These are phyloP conservation scores for Neofusicoccum sp. DNA, from an alignment of 2,329 filamentous ascomycete genomes.

Conservation along the genomic window DNA sequence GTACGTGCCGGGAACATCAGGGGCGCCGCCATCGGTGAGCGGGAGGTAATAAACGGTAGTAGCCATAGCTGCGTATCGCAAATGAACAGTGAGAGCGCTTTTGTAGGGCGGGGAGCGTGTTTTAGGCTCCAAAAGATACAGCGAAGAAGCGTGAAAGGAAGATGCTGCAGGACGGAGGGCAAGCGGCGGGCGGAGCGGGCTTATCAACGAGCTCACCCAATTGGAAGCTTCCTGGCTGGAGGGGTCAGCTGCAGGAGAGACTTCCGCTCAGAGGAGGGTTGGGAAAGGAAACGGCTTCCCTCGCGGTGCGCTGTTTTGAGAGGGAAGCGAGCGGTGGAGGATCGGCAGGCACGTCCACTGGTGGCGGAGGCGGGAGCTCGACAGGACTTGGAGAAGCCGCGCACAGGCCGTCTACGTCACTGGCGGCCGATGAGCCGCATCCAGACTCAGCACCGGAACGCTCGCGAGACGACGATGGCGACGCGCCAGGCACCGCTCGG, in stretches of 20 bases:
- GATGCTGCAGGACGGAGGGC: not conserved
- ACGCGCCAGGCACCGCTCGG: not conserved
- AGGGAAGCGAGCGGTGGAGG: slow-evolving; percentile 15
- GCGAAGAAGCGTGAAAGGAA: not conserved
- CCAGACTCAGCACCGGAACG: not conserved
- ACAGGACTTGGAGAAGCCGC: slow-evolving; percentile 12
- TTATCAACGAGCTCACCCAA: slow-evolving; percentile 13
- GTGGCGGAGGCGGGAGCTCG: slow-evolving; percentile 16
- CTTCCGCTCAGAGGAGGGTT: not conserved
- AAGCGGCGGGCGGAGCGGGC: not conserved
- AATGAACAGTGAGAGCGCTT: not conserved
- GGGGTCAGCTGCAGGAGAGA: not conserved
- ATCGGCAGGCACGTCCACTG: slow-evolving; percentile 19
- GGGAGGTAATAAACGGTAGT: slow-evolving; percentile 75
- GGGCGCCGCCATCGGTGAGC: slow-evolving; percentile 90
- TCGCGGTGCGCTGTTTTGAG: not conserved
- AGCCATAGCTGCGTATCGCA: slow-evolving; percentile 6
- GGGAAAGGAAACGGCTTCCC: not conserved
- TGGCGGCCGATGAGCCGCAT: slow-evolving; percentile 16
- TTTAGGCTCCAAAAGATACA: not conserved
- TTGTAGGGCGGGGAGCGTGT: not conserved
- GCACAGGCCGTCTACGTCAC: slow-evolving; percentile 19
- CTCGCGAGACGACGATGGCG: not conserved
- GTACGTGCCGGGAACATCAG: slow-evolving; percentile 85
- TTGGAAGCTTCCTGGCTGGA: slow-evolving; percentile 7